These are phyloP conservation scores for Neurospora crassa DNA, from an alignment of 2,329 filamentous ascomycete species.

Conservation along the genomic window DNA sequence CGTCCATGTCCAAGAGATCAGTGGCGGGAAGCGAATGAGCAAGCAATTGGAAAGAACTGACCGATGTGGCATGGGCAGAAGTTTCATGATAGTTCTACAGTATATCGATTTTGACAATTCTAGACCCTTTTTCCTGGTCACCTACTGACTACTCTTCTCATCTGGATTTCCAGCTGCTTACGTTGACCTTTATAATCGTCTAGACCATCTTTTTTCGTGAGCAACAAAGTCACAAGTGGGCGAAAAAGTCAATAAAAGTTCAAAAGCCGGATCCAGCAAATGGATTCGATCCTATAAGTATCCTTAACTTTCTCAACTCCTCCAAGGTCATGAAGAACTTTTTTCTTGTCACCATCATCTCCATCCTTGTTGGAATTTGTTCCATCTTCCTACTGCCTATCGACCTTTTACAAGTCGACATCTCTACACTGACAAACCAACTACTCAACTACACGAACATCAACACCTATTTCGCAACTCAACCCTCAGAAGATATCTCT, in stretches of 20 bases:
- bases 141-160: background rate
- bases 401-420: conserved; percentile 20
- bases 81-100: conserved; percentile 14
- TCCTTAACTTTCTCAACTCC: background rate
- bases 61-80: conserved; percentile 1
- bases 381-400: conserved; percentile 25
- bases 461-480: conserved; percentile 4
- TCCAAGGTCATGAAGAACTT: conserved; percentile 26
- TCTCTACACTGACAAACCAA: conserved; percentile 9
- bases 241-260: background rate
- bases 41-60: conserved; percentile 25
- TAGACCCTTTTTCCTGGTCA: background rate
- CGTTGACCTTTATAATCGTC: background rate
- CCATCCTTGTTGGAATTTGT: conserved; percentile 28
- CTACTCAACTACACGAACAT: conserved; percentile 5
- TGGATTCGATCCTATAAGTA: background rate
- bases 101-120: conserved; percentile 1
- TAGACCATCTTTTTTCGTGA: background rate
- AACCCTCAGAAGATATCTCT: conserved; percentile 2
- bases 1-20: background rate
- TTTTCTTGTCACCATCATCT: conserved; percentile 23
- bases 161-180: background rate
- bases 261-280: too few species aligned
- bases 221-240: background rate
- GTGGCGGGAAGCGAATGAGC: conserved; percentile 21